Percentiles rank a stretch among this genome's conserved stretches.
Evolutionary conservation across 306 rosid species (phyloP).

Genomic region (Dalbergia cochinchinensis): DNA sequence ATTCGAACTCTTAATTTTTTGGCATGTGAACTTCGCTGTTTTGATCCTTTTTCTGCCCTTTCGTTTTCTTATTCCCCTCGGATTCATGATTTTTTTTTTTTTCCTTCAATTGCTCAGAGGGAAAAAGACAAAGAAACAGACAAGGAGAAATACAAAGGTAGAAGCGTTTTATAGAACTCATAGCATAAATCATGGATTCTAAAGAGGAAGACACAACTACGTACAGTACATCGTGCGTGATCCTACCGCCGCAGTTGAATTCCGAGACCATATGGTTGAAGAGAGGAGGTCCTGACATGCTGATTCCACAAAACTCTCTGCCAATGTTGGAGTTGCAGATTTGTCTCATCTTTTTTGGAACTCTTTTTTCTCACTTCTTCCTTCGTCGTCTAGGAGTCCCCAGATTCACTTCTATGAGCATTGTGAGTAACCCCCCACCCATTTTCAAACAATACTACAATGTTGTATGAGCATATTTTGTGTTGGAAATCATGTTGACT

Average conservation of each 20-base stretch:
- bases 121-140: background rate
- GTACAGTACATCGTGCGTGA: slow-evolving; percentile 5
- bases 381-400: slow-evolving; percentile 49
- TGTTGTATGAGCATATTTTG: no score
- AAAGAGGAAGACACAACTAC: background rate
- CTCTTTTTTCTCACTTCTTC: slow-evolving; percentile 33
- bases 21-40: no score
- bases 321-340: slow-evolving; percentile 49
- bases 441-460: no score
- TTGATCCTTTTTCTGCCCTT: background rate
- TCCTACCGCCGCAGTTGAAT: slow-evolving; percentile 44
- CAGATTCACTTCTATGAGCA: slow-evolving; percentile 53
- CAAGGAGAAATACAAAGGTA: background rate
- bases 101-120: background rate
- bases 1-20: background rate
- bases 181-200: background rate
- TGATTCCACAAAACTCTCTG: slow-evolving; percentile 21
- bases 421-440: slow-evolving; percentile 41
- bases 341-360: slow-evolving; percentile 42
- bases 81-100: background rate
- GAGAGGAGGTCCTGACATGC: accelerated
- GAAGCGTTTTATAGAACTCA: background rate
- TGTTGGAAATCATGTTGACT: no score
- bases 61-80: background rate
- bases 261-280: slow-evolving; percentile 11